Evolutionary conservation across 164 flowering plant genomes (phyloP), one percentile per base, ranked within the genome.

Genomic region (Echeveria elegans): DNA sequence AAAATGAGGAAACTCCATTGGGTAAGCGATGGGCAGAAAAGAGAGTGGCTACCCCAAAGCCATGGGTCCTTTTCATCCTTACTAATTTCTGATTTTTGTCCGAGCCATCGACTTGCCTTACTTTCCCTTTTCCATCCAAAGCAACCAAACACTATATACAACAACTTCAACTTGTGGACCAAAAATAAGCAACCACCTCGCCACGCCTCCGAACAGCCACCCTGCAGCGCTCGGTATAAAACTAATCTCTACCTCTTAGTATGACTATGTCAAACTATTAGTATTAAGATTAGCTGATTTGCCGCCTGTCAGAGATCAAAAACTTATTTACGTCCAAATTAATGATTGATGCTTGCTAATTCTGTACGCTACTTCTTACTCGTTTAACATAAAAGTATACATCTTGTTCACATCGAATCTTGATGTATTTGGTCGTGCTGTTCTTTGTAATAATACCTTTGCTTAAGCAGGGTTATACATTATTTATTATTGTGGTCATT

Each of bases 21-120:
- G 61, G 12, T 52, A 23, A 52, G 1, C n/a, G 5, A 48, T 48
- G 29, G 12, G 16, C 60, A 53, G 15, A 53, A 26, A 53, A 29
- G 61, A 26, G 32, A 28, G 32, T 56, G 61, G 61, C 61, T 19
- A 28, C 18, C 31, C 32, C 61, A 56, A 56, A 28, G 6, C 12
- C 32, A 28, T 56, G 11, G 19, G 61, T 56, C 61, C 61, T 56
- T 56, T 56, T 56, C 61, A 56, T 56, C 32, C 61, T 56, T 32
- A 56, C 28, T 56, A 18, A 56, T 56, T 28, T 56, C 61, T 56
- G 16, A 26, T 56, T 56, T 56, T 56, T 56, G 18, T 56, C 61
- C 61, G 12, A 28, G 30, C n/a, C n/a, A n/a, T 56, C 32, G 28
- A 56, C 61, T 56, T 56, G 61, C 32, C 26, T 28, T 56, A 26